Percentiles rank a stretch among this genome's conserved stretches.
phyloP scores from a whole-genome alignment of 78 protist genomes.

The Monosiga brevicollis region DNA sequence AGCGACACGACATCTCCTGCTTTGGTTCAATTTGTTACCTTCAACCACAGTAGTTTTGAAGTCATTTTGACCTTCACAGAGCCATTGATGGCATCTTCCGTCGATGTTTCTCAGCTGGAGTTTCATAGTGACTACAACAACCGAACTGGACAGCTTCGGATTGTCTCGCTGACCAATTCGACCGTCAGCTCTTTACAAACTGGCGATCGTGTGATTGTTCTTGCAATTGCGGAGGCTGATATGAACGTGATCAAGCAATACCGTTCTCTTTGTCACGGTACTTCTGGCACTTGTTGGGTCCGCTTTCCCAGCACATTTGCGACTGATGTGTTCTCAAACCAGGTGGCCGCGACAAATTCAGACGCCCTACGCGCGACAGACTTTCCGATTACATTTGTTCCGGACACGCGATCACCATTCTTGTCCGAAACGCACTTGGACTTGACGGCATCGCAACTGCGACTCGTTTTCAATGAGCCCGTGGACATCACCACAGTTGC shows the following conservation, averaged over 20 bases:
- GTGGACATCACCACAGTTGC: too few relatives aligned
- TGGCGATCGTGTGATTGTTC: not conserved
- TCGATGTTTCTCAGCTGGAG: not conserved
- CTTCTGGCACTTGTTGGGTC: not conserved
- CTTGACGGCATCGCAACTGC: not conserved
- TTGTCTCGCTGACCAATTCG: not conserved
- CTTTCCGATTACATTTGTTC: not conserved
- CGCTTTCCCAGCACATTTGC: not conserved
- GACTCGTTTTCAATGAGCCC: not conserved
- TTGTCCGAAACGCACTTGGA: not conserved
- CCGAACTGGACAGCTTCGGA: not conserved
- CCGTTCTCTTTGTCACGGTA: not conserved
- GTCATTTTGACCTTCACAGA: not conserved
- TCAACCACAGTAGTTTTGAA: not conserved
- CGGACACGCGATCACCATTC: not conserved
- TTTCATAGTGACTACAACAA: not conserved
- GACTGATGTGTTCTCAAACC: not conserved
- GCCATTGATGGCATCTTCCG: not conserved
- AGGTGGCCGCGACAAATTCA: not conserved
- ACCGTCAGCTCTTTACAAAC: not conserved
- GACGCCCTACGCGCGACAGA: not conserved
- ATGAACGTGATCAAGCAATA: not conserved
- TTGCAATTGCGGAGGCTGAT: not conserved
- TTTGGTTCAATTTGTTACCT: not conserved
- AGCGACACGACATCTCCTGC: not conserved